A percentile compares a stretch with the other conserved stretches of the same genome.
Evolutionary conservation across 495 filamentous ascomycete species (phyloP).

Genomic region (Aspergillus ostianus): DNA sequence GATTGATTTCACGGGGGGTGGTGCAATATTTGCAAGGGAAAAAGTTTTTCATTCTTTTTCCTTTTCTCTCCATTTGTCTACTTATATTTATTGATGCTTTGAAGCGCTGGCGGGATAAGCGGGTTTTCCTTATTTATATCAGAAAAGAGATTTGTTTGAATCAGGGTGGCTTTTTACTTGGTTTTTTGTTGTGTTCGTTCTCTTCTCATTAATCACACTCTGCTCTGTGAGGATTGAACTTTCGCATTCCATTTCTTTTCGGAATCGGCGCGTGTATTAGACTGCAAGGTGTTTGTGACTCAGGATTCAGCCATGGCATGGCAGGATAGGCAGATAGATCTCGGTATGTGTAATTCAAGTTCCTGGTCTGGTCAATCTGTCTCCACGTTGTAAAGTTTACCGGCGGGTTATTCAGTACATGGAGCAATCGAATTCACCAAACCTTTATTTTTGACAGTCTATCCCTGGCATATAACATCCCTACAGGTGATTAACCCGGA

Average conservation of each 20-base stretch:
- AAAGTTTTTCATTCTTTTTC: conserved; percentile 6
- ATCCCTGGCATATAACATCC: too few relatives aligned
- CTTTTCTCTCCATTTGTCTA: conserved; percentile 13
- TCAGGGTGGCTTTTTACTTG: conserved; percentile 1
- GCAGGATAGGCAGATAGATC: not conserved
- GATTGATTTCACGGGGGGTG: conserved; percentile 16
- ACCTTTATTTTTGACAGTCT: too few relatives aligned
- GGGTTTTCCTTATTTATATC: conserved; percentile 10
- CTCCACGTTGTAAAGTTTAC: too few relatives aligned
- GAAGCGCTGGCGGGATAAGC: conserved; percentile 24
- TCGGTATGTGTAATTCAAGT: not conserved
- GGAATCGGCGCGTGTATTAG: not conserved
- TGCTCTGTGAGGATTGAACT: not conserved
- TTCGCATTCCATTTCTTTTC: not conserved
- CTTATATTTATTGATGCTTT: conserved; percentile 4
- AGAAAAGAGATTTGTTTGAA: conserved; percentile 10
- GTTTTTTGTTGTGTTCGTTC: conserved; percentile 2
- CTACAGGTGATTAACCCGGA: too few relatives aligned
- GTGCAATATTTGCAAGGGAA: conserved; percentile 12
- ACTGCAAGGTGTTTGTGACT: not conserved
- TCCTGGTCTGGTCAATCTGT: too few relatives aligned
- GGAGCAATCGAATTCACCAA: too few relatives aligned
- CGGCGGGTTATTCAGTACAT: too few relatives aligned
- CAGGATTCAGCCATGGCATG: too few relatives aligned
- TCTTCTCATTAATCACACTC: conserved; percentile 2